Evolutionary conservation across 2,329 filamentous ascomycete species (phyloP).

Genomic region (Teratosphaeria gauchensis): DNA sequence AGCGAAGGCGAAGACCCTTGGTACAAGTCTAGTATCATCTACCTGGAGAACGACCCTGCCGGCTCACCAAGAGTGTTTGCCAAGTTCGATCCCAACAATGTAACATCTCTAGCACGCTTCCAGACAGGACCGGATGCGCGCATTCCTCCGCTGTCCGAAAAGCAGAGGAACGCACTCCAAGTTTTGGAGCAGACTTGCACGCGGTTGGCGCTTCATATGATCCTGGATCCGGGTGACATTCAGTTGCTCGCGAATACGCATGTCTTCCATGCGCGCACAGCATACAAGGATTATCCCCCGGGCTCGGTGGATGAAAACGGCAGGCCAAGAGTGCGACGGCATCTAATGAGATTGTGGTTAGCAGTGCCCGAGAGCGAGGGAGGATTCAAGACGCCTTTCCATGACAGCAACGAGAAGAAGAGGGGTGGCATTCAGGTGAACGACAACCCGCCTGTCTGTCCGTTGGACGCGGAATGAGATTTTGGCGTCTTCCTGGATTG

Average conservation of each 20-base stretch:
- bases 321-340: slow-evolving; percentile 56
- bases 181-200: slow-evolving; percentile 70
- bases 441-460: slow-evolving; percentile 63
- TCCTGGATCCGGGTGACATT: slow-evolving; percentile 77
- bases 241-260: slow-evolving; percentile 78
- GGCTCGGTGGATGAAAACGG: slow-evolving; percentile 2
- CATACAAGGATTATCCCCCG: slow-evolving; percentile 62
- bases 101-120: slow-evolving; percentile 66
- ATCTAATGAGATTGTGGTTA: slow-evolving; percentile 77
- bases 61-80: slow-evolving; percentile 55
- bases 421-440: slow-evolving; percentile 82
- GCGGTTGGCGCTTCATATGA: slow-evolving; percentile 68
- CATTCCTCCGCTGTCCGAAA: slow-evolving; percentile 61
- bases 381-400: slow-evolving; percentile 76
- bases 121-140: slow-evolving; percentile 46
- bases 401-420: slow-evolving; percentile 75
- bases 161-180: slow-evolving; percentile 57
- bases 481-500: slow-evolving; percentile 15
- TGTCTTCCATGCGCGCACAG: slow-evolving; percentile 70
- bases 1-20: slow-evolving; percentile 57
- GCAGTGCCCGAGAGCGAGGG: slow-evolving; percentile 73
- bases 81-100: slow-evolving; percentile 88
- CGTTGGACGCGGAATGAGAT: slow-evolving; percentile 62
- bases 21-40: slow-evolving; percentile 47
- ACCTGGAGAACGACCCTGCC: slow-evolving; percentile 59